These are phyloP conservation scores for Fusarium irregulare DNA, from an alignment of 2,329 filamentous ascomycete genomes.

Conservation along the genomic window DNA sequence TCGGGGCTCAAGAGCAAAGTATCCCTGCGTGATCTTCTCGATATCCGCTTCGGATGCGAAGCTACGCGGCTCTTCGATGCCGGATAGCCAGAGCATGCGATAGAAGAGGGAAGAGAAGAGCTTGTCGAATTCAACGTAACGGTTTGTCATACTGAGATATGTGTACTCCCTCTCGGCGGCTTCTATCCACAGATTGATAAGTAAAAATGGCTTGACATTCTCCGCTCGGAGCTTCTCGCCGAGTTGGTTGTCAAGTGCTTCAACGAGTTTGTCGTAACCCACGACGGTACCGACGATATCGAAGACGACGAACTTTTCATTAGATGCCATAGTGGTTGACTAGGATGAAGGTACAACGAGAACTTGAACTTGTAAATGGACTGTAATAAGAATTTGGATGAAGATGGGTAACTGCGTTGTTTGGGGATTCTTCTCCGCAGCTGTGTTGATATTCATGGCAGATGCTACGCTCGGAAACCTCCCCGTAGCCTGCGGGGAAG, in stretches of 20 bases:
- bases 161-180: conserved; percentile 62
- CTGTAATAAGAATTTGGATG: neutral
- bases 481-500: neutral
- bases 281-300: conserved; percentile 37
- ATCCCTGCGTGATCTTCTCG: conserved; percentile 49
- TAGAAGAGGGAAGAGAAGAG: conserved; percentile 60
- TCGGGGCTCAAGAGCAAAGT: conserved; percentile 7
- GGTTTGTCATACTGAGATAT: conserved; percentile 58
- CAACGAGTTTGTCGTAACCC: conserved; percentile 35
- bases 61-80: conserved; percentile 55
- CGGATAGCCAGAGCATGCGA: conserved; percentile 58
- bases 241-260: conserved; percentile 55
- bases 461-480: neutral
- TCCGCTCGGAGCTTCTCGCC: conserved; percentile 54
- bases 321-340: neutral
- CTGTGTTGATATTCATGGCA: neutral
- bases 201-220: conserved; percentile 55
- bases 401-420: neutral
- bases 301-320: conserved; percentile 21
- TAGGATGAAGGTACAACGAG: accelerated
- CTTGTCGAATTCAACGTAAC: conserved; percentile 56
- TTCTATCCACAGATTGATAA: conserved; percentile 61
- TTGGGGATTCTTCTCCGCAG: neutral
- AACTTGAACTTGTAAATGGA: neutral
- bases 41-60: conserved; percentile 58